Percentiles rank a stretch among this genome's conserved stretches.
Conservation (phyloP, 2,329 filamentous ascomycete species). For the Cladosporium austrohemisphaericum region DNA sequence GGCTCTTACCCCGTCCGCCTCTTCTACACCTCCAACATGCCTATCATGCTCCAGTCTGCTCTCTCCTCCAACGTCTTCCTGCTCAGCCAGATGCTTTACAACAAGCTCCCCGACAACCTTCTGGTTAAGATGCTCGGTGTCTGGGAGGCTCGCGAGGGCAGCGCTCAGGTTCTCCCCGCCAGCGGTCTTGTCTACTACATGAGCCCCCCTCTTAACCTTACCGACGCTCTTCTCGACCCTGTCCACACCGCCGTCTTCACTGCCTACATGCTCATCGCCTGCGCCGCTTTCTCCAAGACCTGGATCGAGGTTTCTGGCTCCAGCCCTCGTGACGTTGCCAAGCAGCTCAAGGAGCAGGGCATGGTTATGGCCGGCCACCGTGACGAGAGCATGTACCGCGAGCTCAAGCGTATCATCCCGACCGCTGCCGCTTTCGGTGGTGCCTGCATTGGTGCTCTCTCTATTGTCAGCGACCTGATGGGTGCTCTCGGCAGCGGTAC, state of each 20-base stretch:
- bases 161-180: constrained; percentile 87
- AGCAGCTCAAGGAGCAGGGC: constrained; percentile 99
- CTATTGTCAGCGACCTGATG: constrained; percentile 90
- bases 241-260: constrained; percentile 96
- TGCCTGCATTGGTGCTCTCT: constrained; percentile 97
- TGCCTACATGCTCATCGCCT: constrained; percentile 95
- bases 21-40: constrained; percentile 99
- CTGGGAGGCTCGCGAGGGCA: constrained; percentile 96
- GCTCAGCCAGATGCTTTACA: constrained; percentile 99
- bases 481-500: constrained; percentile 95
- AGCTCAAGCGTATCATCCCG: constrained; percentile 98
- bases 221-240: constrained; percentile 91
- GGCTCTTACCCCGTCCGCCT: constrained; percentile 97
- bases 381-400: constrained; percentile 99
- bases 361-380: constrained; percentile 99
- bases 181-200: constrained; percentile 99
- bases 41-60: constrained; percentile 99
- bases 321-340: constrained; percentile 94
- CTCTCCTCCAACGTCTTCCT: constrained; percentile 99
- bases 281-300: constrained; percentile 98
- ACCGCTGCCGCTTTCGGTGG: constrained; percentile 97
- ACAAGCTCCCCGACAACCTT: constrained; percentile 97
- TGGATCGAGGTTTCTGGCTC: constrained; percentile 99
- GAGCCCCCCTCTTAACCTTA: constrained; percentile 97
- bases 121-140: constrained; percentile 95